These are phyloP conservation scores for Biancaea sappan DNA, from an alignment of 306 rosid genomes.

Conservation along the genomic window DNA sequence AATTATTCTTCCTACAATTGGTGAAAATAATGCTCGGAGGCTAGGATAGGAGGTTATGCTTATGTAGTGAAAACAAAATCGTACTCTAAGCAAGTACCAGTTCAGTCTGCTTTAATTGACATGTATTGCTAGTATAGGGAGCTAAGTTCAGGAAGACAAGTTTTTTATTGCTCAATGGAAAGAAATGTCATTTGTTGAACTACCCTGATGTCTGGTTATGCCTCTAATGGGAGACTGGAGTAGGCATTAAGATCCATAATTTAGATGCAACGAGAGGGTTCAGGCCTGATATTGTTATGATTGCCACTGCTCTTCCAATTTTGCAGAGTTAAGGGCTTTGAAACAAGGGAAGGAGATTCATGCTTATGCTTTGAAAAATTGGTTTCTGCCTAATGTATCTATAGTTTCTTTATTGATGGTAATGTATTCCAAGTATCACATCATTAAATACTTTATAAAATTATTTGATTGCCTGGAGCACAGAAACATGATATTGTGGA, in stretches of 20 bases:
- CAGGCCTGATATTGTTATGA: slow-evolving; percentile 69
- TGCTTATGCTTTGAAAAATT: slow-evolving; percentile 71
- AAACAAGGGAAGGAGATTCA: slow-evolving; percentile 75
- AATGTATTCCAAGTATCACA: slow-evolving; percentile 72
- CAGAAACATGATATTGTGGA: slow-evolving; percentile 75
- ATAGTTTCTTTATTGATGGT: slow-evolving; percentile 68
- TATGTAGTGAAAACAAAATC: slow-evolving; percentile 65
- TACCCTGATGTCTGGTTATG: slow-evolving; percentile 80
- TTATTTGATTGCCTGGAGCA: slow-evolving; percentile 55
- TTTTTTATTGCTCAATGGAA: slow-evolving; percentile 63
- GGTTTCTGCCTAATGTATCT: slow-evolving; percentile 72
- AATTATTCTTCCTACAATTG: slow-evolving; percentile 57
- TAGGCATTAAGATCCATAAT: slow-evolving; percentile 72
- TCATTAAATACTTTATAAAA: slow-evolving; percentile 55
- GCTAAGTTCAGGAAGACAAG: slow-evolving; percentile 59
- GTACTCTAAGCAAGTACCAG: slow-evolving; percentile 51
- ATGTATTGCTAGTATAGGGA: slow-evolving; percentile 90
- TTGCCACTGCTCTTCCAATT: slow-evolving; percentile 74
- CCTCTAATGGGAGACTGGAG: slow-evolving; percentile 66
- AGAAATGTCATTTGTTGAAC: slow-evolving; percentile 88
- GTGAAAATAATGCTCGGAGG: slow-evolving; percentile 50
- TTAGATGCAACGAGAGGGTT: slow-evolving; percentile 97
- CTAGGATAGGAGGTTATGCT: slow-evolving; percentile 73
- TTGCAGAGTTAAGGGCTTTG: slow-evolving; percentile 70
- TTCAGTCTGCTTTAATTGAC: slow-evolving; percentile 80